Evolutionary conservation across 2,329 filamentous ascomycete species (phyloP).

Genomic region (Claviceps maximensis): DNA sequence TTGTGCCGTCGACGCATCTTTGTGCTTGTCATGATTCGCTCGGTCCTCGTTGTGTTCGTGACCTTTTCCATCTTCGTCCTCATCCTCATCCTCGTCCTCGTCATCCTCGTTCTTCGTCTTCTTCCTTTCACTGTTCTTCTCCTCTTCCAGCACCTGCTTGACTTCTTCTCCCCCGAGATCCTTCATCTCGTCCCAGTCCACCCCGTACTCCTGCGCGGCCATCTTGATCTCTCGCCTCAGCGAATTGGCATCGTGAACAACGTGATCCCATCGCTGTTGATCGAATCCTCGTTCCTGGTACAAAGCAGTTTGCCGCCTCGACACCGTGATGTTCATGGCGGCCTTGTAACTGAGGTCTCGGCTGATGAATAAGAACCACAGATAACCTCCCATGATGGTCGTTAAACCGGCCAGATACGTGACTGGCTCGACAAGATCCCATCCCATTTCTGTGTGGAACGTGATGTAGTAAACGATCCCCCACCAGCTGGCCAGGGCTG

Average conservation of each 20-base stretch:
- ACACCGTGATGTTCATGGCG: constrained; percentile 78
- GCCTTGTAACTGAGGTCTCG: constrained; percentile 77
- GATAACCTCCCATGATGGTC: constrained; percentile 77
- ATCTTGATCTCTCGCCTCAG: constrained; percentile 66
- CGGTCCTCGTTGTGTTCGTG: constrained; percentile 13
- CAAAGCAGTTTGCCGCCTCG: constrained; percentile 58
- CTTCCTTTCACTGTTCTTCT: constrained; percentile 26
- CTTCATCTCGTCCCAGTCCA: constrained; percentile 69
- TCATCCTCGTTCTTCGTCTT: constrained; percentile 26
- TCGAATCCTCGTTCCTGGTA: constrained; percentile 70
- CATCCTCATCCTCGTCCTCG: constrained; percentile 25
- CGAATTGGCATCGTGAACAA: constrained; percentile 69
- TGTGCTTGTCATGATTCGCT: constrained; percentile 18
- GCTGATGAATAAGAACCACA: constrained; percentile 91
- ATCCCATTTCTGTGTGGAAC: constrained; percentile 64
- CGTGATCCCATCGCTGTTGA: constrained; percentile 58
- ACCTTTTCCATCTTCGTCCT: constrained; percentile 19
- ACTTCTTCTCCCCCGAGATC: constrained; percentile 60
- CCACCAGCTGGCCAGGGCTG: constrained; percentile 65
- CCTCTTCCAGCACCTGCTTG: constrained; percentile 41
- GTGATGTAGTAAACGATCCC: constrained; percentile 61
- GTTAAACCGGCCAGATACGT: constrained; percentile 81
- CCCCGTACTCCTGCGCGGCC: constrained; percentile 76
- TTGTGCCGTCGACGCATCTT: constrained; percentile 15
- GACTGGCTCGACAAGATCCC: constrained; percentile 84